Evolutionary conservation across 2,329 filamentous ascomycete species (phyloP), one percentile per base, ranked within the genome.

Genomic region (Rasamsonia emersonii): DNA sequence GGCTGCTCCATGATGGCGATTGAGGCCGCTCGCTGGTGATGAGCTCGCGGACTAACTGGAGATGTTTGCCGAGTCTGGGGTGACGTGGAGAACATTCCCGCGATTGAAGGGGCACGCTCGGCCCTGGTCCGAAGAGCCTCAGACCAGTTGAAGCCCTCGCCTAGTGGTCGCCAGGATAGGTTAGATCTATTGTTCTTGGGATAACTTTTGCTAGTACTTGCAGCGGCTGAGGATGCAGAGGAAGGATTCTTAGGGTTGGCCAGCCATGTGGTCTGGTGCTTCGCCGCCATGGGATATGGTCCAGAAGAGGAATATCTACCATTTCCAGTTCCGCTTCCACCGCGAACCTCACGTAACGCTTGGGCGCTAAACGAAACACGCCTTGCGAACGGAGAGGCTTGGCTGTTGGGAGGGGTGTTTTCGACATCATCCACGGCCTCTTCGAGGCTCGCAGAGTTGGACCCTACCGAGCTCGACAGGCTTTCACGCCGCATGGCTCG

Each of bases 61-160:
- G 44, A 65, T 64, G 30, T 67, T 64, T 47, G 51, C 33, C 45
- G 51, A 29, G 37, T 46, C 33, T 53, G 51, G 17, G 44, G 41
- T 24, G 51, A 43, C 30, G 42, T 44, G 18, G 44, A 49, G 30
- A 52, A 54, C 20, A 49, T 43, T 14, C 52, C 47, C 18, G 59
- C 50, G 37, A 65, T 40, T 32, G 64, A 68, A 29, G 64, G 63
- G 31, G 77, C 80, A 62, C 86, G 88, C 67, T 93, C 86, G 50
- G 88, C 88, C 56, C 88, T 82, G 52, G 79, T 82, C 61, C 86
- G 85, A 70, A 95, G 77, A 68, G 93, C 88, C 68, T 95, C 89
- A 56, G 86, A 85, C 82, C 89, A 94, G 65, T 93, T 93, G 73
- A 93, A 94, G 60, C 84, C 85, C 72, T 91, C 86, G 71, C 85